Evolutionary conservation across 495 filamentous ascomycete genomes (phyloP).

Genomic region (Neurospora hispaniola): DNA sequence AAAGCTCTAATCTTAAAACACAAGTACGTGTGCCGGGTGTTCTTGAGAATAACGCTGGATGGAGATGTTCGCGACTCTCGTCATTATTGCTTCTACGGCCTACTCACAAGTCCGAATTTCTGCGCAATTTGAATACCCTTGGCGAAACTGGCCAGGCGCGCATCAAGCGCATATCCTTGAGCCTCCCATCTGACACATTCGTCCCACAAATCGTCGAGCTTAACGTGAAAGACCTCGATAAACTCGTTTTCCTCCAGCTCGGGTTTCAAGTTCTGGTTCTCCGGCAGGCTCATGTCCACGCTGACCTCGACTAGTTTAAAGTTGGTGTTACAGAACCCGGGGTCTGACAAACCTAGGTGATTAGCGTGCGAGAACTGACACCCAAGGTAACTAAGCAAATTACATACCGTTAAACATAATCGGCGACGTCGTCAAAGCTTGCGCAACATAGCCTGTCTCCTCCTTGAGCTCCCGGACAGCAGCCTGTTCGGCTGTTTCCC

Average conservation of each 20-base stretch:
- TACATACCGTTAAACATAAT: slow-evolving; percentile 75
- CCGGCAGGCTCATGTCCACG: slow-evolving; percentile 61
- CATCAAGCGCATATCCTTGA: slow-evolving; percentile 76
- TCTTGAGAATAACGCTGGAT: background rate
- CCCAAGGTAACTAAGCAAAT: background rate
- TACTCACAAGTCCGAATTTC: slow-evolving; percentile 28
- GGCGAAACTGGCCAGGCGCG: slow-evolving; percentile 71
- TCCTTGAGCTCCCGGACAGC: slow-evolving; percentile 86
- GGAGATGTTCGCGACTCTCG: background rate
- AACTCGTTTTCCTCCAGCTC: slow-evolving; percentile 83
- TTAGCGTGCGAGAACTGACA: background rate
- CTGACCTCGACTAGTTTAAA: slow-evolving; percentile 72
- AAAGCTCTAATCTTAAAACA: slow-evolving; percentile 37
- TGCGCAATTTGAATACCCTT: slow-evolving; percentile 78
- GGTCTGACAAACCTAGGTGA: slow-evolving; percentile 24
- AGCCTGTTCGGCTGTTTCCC: slow-evolving; percentile 66
- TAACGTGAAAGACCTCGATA: slow-evolving; percentile 74
- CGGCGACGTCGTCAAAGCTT: slow-evolving; percentile 53
- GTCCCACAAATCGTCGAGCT: slow-evolving; percentile 51
- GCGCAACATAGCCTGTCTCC: slow-evolving; percentile 84
- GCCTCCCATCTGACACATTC: slow-evolving; percentile 59
- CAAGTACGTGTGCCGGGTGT: background rate
- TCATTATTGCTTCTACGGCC: background rate
- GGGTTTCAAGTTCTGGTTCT: slow-evolving; percentile 57
- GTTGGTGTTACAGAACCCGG: slow-evolving; percentile 85